Evolutionary conservation across 2,329 filamentous ascomycete species (phyloP), one percentile per base, ranked within the genome.

Genomic region (Alternaria postmessia): DNA sequence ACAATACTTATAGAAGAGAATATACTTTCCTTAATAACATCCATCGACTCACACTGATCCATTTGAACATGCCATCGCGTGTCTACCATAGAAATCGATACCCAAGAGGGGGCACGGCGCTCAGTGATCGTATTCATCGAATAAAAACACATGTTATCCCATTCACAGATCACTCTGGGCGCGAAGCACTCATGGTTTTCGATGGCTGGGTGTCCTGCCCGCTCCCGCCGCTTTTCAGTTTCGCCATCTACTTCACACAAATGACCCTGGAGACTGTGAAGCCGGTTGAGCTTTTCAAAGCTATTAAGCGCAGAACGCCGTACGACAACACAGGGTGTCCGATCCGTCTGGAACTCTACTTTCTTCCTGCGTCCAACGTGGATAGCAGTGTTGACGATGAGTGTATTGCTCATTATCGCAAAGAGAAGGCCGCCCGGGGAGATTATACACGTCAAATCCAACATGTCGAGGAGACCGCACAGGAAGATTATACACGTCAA

Each of bases 171-270:
- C 54, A 61, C 47, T 22, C 54, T 30, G 51, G 54, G 24, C 47
- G 36, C 28, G 41, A 61, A 47, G 58, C 61, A 32, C 55, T 64
- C 11, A 56, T 61, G 26, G 48, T 64, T 20, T 61, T 64, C 4
- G 2, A 22, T 36, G 54, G 58, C 58, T 1, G 22, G 47, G 54
- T 53, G 48, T 51, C 54, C n/a, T 61, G 58, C 14, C 58, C 61
- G 16, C 61, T 64, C 49, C 61, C 61, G 18, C 58, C 52, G 26
- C 61, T 64, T 48, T 64, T 24, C 32, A 56, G 51, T 52, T 64
- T 64, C 43, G 54, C 55, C 28, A 53, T 64, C 42, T 64, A 64
- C 51, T 64, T 64, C 43, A 64, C 61, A 39, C 58, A 61, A 7
- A 54, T 47, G 16, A 64, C 52, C n/a, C 42, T 34, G 18, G 54